Conservation (phyloP, 768 basidiomycete genomes). For the Termitomyces sp. region DNA sequence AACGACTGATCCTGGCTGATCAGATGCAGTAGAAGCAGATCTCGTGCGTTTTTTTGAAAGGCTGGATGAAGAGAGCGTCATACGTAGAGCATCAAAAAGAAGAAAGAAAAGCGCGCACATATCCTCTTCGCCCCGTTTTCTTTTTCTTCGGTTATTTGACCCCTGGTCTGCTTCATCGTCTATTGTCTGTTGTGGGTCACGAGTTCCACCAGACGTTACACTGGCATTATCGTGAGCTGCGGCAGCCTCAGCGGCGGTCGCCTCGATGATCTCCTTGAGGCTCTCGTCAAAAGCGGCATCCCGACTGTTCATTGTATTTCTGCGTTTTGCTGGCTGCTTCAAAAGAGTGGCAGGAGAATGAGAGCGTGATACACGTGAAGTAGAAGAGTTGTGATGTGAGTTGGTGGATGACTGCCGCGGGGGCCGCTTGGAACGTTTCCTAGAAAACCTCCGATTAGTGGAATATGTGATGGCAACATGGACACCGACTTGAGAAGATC, state of each 20-base stretch:
- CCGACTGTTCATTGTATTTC: constrained; percentile 97
- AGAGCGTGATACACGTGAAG: constrained; percentile 65
- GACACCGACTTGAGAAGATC: constrained; percentile 72
- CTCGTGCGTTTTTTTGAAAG: constrained; percentile 65
- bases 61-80: constrained; percentile 21
- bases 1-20: constrained; percentile 37
- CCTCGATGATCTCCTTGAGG: constrained; percentile 69
- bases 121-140: constrained; percentile 74
- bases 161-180: constrained; percentile 43
- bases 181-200: constrained; percentile 29
- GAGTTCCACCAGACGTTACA: constrained; percentile 27
- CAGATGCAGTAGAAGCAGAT: constrained; percentile 69
- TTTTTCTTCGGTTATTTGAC: constrained; percentile 50
- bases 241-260: constrained; percentile 66
- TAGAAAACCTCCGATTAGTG: constrained; percentile 18
- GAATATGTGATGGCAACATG: constrained; percentile 14
- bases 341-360: constrained; percentile 57
- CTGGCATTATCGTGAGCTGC: constrained; percentile 38
- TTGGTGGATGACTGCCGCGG: constrained; percentile 62
- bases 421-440: constrained; percentile 56
- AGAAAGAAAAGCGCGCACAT: constrained; percentile 37
- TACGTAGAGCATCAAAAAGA: background rate
- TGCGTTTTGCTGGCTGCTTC: constrained; percentile 73
- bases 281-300: constrained; percentile 93
- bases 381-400: constrained; percentile 49